Base-by-base conservation (phyloP, 345 rosid genomes). In the Corchorus capsularis region DNA sequence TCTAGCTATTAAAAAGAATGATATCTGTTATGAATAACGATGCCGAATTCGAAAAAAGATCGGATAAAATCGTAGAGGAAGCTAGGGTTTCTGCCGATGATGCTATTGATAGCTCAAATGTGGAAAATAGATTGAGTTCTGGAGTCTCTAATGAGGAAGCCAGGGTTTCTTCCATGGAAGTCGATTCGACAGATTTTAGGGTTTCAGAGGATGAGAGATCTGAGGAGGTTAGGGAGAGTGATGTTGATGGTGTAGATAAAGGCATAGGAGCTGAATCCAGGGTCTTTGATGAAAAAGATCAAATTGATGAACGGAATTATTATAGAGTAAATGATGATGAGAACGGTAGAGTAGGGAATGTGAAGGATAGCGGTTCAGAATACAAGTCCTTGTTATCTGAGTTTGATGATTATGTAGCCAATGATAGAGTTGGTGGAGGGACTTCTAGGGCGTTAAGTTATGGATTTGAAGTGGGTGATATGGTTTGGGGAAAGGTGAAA, bases 401-500 rank as follows among this genome's bases (percentile, higher is more conserved):
- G 84, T 96, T 94, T 71, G 98, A 96, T 82, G 97, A 92, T 72
- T 94, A 87, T 39, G 92, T 94, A 34, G 97, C 98, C 5, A 96
- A 89, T 76, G 97, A 92, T 86, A 90, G 86, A 83, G 72, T 82
- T 77, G 87, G 85, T 75, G 80, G 77, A 6, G 94, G 92, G 45
- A 86, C 89, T 1, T 87, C 92, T 0, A 90, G 95, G 84, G 94
- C 97, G 1, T 77, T 85, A 84, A 92, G 89, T 75, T 91, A 86
- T 77, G 98, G 98, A 2, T 88, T 94, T 80, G 88, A 92, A 75
- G 90, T 96, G 34, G 98, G 99, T 49, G 99, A 94, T 85, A 84
- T 96, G 98, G 98, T 96, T 50, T 96, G 99, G 99, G 99, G 98
- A 20, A 94, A 94, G 76, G 99, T 96, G 65, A 96, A 96, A 86